Percentiles rank a stretch among this genome's conserved stretches.
phyloP scores from a whole-genome alignment of 148 eudicot genomes.

The Camellia granthamiana region DNA sequence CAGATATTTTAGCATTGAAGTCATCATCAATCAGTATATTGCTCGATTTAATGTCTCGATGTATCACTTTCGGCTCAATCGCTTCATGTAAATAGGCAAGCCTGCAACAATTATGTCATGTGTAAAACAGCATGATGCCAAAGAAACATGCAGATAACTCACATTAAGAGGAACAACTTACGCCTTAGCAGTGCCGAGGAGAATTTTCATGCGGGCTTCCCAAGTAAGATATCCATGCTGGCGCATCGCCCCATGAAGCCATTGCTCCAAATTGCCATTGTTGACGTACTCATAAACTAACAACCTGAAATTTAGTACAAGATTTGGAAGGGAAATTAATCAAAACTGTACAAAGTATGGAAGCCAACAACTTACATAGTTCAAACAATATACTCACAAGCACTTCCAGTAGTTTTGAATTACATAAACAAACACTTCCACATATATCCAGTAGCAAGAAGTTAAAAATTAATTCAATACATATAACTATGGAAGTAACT shows the following conservation, averaged over 20 bases:
- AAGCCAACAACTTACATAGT: neutral
- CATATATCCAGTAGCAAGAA: neutral
- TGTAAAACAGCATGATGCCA: neutral
- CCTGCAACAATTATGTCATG: constrained; percentile 38
- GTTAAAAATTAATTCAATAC: neutral
- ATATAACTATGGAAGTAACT: neutral
- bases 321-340: neutral
- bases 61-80: constrained; percentile 95
- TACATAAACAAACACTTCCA: neutral
- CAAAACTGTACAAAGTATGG: neutral
- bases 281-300: constrained; percentile 89
- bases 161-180: constrained; percentile 39
- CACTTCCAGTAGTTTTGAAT: neutral
- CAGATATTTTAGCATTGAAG: constrained; percentile 86
- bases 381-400: neutral
- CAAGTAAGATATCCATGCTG: constrained; percentile 85
- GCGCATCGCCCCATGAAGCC: constrained; percentile 94
- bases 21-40: constrained; percentile 81
- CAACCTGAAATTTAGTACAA: constrained; percentile 41
- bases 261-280: constrained; percentile 91
- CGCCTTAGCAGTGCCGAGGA: constrained; percentile 93
- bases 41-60: constrained; percentile 93
- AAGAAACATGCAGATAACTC: neutral
- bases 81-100: constrained; percentile 96
- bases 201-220: constrained; percentile 93